Conservation (phyloP, 441 rosid species). For the Arabidopsis hybrid region DNA sequence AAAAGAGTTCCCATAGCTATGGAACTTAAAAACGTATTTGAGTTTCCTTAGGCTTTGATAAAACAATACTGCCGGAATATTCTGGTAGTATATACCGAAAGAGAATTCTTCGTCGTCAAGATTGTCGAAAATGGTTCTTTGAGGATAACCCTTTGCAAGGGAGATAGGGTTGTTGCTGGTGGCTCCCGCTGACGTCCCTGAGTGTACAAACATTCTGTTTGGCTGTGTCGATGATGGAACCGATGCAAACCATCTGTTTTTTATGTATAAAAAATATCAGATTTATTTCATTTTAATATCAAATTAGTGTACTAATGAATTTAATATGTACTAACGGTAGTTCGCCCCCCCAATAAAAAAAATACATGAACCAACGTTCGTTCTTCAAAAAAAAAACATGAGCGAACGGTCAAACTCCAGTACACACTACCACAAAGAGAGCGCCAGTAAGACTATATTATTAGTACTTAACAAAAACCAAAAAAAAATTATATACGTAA, state of each 20-base stretch:
- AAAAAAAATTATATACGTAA: too few relatives aligned
- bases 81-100: constrained; percentile 83
- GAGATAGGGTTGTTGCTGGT: constrained; percentile 67
- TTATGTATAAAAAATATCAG: background rate
- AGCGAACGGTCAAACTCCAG: too few relatives aligned
- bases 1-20: constrained; percentile 54
- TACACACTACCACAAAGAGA: too few relatives aligned
- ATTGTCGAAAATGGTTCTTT: constrained; percentile 82
- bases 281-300: background rate
- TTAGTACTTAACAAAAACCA: too few relatives aligned
- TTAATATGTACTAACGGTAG: background rate
- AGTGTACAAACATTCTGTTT: constrained; percentile 79
- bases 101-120: constrained; percentile 58
- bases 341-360: too few relatives aligned
- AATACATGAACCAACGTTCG: too few relatives aligned
- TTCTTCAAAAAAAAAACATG: too few relatives aligned
- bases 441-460: too few relatives aligned
- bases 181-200: constrained; percentile 81
- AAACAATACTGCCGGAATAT: constrained; percentile 78
- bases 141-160: constrained; percentile 78
- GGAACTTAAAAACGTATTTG: constrained; percentile 66
- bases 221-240: constrained; percentile 94
- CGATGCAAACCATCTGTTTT: constrained; percentile 85
- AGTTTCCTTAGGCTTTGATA: constrained; percentile 75
- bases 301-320: background rate